These are phyloP conservation scores for Aphanoascus verrucosus DNA, from an alignment of 2,329 filamentous ascomycete genomes.

Conservation along the genomic window DNA sequence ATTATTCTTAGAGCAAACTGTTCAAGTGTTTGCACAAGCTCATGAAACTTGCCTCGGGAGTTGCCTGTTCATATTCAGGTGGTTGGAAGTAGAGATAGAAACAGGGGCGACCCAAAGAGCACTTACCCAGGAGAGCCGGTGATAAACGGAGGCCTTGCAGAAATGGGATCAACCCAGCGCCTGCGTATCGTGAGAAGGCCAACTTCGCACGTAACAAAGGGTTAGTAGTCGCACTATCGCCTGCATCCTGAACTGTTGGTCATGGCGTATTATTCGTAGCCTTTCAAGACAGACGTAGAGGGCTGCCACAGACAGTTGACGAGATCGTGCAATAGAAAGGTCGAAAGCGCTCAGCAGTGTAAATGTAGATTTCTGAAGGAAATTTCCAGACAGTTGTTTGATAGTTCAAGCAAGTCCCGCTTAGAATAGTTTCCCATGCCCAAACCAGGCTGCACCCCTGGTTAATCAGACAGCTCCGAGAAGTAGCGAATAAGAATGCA, in stretches of 20 bases:
- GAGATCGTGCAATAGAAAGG: no score
- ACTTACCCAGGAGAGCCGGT: neutral
- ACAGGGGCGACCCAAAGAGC: neutral
- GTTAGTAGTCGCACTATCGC: slow-evolving; percentile 1
- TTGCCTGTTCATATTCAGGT: neutral
- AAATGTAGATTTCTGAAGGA: no score
- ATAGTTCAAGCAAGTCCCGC: no score
- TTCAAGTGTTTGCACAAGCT: no score
- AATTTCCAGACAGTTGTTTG: no score
- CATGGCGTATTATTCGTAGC: neutral
- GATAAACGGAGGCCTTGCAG: neutral
- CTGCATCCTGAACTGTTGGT: neutral
- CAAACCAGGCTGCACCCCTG: no score
- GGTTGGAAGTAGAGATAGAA: neutral
- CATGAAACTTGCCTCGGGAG: neutral
- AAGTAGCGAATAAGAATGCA: neutral
- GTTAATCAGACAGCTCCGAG: no score
- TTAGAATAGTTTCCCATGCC: no score
- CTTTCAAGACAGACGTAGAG: neutral
- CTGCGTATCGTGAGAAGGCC: neutral
- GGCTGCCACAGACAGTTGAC: no score
- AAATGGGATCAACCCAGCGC: neutral
- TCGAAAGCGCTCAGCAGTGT: no score
- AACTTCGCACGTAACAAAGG: neutral
- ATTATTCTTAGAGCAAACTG: neutral